Base-by-base conservation (phyloP, 1,139 yeast genomes). In the Hansenula sp. region DNA sequence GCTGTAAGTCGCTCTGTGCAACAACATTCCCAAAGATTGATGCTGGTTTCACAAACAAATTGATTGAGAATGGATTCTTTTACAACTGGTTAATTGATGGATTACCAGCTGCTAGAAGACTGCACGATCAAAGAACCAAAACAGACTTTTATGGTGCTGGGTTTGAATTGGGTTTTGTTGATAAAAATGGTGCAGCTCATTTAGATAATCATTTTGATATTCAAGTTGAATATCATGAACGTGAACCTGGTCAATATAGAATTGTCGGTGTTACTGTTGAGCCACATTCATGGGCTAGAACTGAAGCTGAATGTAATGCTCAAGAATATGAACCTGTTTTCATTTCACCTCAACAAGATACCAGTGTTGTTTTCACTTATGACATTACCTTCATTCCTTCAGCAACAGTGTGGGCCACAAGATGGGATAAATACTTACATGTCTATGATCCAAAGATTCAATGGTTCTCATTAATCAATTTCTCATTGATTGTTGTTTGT, bases 351-450 rank as follows among this genome's bases (percentile, higher is more conserved):
- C 63, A 62, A 14, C 58, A 55, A 12, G 69, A 66, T 12, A 69
- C 74, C 12, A 52, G 55, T 10, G 83, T 80, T 29, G 58, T 66
- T 6, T 82, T 77, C 62, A 70, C 84, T 17, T 82, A 82, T 57
- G 77, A 84, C 4, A 83, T 82, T 26, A 64, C 61, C 28, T 92
- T 92, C 73, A 62, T 66, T 25, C 74, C 75, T 43, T 83, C 95
- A 14, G 68, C 67, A 13, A 86, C 94, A 13, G 79, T 82, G 11
- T 92, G 97, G 98, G 97, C 97, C 26, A 92, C 97, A 1, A 81
- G 99, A 68, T 92, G 99, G 99, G 98, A 92, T 62, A 87, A 88
- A 62, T 92, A 92, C 61, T 73, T 92, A 56, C 95, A 88, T 56
- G 94, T 85, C 29, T 84, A 82, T 59, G 95, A 88, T 60, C 95